Percentiles rank a stretch among this genome's conserved stretches.
Conservation (phyloP, 1,284 basidiomycete genomes). For the Apiotrichum mycotoxinovorans region DNA sequence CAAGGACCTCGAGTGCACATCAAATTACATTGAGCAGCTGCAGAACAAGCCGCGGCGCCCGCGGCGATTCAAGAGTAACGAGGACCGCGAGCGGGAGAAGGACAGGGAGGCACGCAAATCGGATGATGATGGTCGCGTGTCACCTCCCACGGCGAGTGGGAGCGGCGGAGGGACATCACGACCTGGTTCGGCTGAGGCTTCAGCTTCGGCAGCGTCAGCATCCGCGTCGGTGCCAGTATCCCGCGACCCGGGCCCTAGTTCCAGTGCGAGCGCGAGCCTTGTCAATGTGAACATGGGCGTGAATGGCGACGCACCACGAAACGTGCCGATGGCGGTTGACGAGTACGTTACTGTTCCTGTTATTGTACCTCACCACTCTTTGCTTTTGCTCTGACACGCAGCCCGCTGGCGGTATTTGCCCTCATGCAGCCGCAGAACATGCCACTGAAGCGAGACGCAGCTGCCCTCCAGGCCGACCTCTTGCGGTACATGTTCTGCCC, state of each 20-base stretch:
- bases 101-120: not conserved
- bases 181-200: not conserved
- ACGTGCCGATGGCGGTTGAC: not conserved
- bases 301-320: not conserved
- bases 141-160: not conserved
- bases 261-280: not conserved
- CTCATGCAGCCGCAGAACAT: slow-evolving; percentile 3
- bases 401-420: slow-evolving; percentile 16
- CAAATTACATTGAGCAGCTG: slow-evolving; percentile 39
- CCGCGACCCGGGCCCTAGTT: not conserved
- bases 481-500: slow-evolving; percentile 47
- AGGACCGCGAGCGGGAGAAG: slow-evolving; percentile 6
- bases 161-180: not conserved
- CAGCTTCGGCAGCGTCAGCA: too few species aligned
- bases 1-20: slow-evolving; percentile 37
- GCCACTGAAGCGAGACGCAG: slow-evolving; percentile 1
- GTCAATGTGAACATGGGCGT: too few species aligned
- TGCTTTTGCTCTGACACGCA: slow-evolving; percentile 6
- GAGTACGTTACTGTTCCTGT: slow-evolving; percentile 3
- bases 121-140: slow-evolving; percentile 2
- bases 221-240: not conserved
- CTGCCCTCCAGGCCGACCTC: slow-evolving; percentile 28
- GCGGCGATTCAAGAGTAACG: slow-evolving; percentile 15
- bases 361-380: not conserved
- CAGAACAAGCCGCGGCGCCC: slow-evolving; percentile 29